Conservation (phyloP, 1,139 yeast genomes). For the Komagataea norvegica region DNA sequence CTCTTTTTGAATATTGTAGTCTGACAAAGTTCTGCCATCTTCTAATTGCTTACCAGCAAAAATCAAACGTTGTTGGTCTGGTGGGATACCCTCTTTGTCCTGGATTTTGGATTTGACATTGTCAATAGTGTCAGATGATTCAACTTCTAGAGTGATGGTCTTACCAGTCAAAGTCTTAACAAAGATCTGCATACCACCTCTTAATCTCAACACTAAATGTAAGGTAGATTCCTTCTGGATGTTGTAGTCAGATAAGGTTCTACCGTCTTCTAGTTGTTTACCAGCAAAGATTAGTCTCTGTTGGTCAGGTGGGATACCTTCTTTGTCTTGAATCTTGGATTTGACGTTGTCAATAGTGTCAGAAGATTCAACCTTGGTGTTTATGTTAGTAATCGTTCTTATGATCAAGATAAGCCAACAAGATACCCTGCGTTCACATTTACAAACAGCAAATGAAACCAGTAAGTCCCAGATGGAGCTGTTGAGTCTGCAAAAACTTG, state of each 20-base stretch:
- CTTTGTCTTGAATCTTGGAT: slow-evolving; percentile 87
- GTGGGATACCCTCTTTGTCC: slow-evolving; percentile 90
- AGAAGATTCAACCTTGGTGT: slow-evolving; percentile 75
- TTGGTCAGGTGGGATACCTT: slow-evolving; percentile 89
- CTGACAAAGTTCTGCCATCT: slow-evolving; percentile 78
- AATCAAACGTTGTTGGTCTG: slow-evolving; percentile 81
- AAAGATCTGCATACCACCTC: slow-evolving; percentile 73
- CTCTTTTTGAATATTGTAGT: slow-evolving; percentile 76
- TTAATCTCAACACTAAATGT: slow-evolving; percentile 44
- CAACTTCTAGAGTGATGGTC: slow-evolving; percentile 59
- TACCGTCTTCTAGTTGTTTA: slow-evolving; percentile 59
- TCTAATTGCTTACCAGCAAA: slow-evolving; percentile 86
- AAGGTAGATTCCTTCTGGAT: slow-evolving; percentile 70
- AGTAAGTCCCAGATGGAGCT: too few relatives aligned
- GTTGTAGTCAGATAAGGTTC: slow-evolving; percentile 74
- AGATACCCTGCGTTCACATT: too few relatives aligned
- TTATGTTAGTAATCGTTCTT: slow-evolving; percentile 25
- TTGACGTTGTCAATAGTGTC: slow-evolving; percentile 89
- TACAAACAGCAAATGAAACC: too few relatives aligned
- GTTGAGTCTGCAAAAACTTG: too few relatives aligned
- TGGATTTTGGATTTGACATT: slow-evolving; percentile 85
- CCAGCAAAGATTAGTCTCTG: slow-evolving; percentile 62
- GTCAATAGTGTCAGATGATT: slow-evolving; percentile 86
- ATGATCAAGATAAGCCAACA: slow-evolving; percentile 24
- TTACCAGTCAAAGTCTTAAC: slow-evolving; percentile 72